phyloP scores from a whole-genome alignment of 148 eudicot genomes.

The Vaccinium macrocarpon region DNA sequence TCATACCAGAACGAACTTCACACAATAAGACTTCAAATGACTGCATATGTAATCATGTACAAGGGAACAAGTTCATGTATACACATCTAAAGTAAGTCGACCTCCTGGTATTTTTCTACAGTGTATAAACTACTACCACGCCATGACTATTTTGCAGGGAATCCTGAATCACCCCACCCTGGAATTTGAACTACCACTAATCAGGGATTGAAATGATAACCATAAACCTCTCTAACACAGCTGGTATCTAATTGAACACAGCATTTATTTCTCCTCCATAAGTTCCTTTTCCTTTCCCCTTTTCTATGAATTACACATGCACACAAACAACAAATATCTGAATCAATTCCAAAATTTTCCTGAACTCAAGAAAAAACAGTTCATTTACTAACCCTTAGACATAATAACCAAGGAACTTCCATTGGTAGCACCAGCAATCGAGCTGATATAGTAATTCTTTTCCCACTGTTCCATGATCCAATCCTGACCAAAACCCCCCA shows the following conservation, averaged over 20 bases:
- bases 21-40: neutral
- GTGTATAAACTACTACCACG: neutral
- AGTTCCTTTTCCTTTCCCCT: too few species aligned
- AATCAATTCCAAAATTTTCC: too few species aligned
- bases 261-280: neutral
- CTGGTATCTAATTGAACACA: neutral
- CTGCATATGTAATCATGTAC: neutral
- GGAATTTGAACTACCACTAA: neutral
- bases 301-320: neutral
- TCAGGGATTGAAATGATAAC: neutral
- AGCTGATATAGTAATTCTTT: conserved; percentile 43
- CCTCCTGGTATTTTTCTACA: neutral
- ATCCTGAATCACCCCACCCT: neutral
- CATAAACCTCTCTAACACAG: neutral
- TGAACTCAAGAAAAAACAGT: neutral
- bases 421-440: conserved; percentile 49
- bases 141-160: neutral
- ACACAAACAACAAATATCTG: neutral
- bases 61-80: neutral
- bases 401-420: conserved; percentile 54
- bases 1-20: neutral
- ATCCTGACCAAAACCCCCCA: conserved; percentile 37
- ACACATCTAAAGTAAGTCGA: neutral
- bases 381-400: conserved; percentile 39
- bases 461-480: conserved; percentile 77